Evolutionary conservation across 2,329 filamentous ascomycete species (phyloP), one percentile per base, ranked within the genome.

Genomic region (Penicillium sp.): DNA sequence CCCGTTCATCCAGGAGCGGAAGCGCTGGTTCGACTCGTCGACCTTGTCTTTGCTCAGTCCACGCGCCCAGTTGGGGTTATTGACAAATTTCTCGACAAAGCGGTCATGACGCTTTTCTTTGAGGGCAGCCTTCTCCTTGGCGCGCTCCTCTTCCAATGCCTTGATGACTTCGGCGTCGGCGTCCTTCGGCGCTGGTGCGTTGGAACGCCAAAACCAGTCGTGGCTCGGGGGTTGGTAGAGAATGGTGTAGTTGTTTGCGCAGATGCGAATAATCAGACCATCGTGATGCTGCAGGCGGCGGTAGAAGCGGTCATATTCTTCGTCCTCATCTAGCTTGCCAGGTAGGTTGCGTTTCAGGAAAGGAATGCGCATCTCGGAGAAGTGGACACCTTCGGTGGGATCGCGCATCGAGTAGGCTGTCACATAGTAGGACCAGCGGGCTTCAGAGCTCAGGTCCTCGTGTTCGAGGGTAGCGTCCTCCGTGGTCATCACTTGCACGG

Each of bases 401-500:
- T 96, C 92, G 25, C 93, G 85, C 62, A 92, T 91, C 64, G 92
- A 90, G 75, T 90, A 98, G 0, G 93, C 92, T 19, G 93, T 93
- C 56, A 96, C 91, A 72, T 99, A 99, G 78, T 96, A 96, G 67
- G 93, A 91, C 95, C 95, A 99, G 39, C 87, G 80, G 61, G 83
- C 82, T 62, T 86, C 82, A 4, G 80, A 76, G 52, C 80, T 83
- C 25, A 87, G 83, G 61, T 92, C 88, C 55, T 88, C 88, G 50
- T 88, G 85, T 69, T 95, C 89, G 80, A 96, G 81, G 0, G 85
- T 87, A 1, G 81, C 88, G 65, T 96, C 92, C 64, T 96, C 91
- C 69, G 89, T 88, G 66, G 95, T 92, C 72, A 96, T 92, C 0
- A 96, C 89, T 42, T 91, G 91, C 11, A 96, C 82, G 1, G 85